Conservation (phyloP, 2,329 filamentous ascomycete species). For the Acarospora socialis region DNA sequence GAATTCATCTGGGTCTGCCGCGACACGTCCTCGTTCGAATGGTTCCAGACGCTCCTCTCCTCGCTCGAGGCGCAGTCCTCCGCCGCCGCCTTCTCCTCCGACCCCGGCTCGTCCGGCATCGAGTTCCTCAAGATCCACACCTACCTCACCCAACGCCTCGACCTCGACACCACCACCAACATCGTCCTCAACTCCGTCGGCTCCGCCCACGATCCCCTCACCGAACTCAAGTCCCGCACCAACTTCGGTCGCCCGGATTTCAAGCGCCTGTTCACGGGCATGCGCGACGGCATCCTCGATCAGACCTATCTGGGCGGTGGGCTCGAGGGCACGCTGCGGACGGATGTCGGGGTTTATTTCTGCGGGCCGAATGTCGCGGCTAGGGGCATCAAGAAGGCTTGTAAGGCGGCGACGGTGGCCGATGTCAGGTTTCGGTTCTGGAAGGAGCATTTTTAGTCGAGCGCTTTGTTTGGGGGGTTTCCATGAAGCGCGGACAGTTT, state of each 20-base stretch:
- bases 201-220: conserved; percentile 74
- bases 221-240: conserved; percentile 75
- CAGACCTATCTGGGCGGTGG: conserved; percentile 76
- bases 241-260: conserved; percentile 96
- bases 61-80: conserved; percentile 80
- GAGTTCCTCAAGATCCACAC: conserved; percentile 98
- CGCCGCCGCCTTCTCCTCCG: conserved; percentile 45
- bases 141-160: conserved; percentile 86
- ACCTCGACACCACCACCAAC: conserved; percentile 85
- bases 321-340: conserved; percentile 55
- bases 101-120: conserved; percentile 22
- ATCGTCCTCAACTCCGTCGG: conserved; percentile 95
- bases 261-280: conserved; percentile 58
- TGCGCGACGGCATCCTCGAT: conserved; percentile 78
- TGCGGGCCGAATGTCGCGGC: conserved; percentile 76
- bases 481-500: too few relatives aligned
- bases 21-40: conserved; percentile 90
- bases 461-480: too few relatives aligned
- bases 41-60: conserved; percentile 90
- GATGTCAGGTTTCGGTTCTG: conserved; percentile 94
- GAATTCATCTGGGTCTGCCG: conserved; percentile 99
- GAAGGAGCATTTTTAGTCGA: conserved; percentile 79
- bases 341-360: conserved; percentile 93
- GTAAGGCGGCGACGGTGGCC: conserved; percentile 53
- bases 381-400: conserved; percentile 70